These are phyloP conservation scores for Penicillium sp. DNA, from an alignment of 2,329 filamentous ascomycete genomes.

Conservation along the genomic window DNA sequence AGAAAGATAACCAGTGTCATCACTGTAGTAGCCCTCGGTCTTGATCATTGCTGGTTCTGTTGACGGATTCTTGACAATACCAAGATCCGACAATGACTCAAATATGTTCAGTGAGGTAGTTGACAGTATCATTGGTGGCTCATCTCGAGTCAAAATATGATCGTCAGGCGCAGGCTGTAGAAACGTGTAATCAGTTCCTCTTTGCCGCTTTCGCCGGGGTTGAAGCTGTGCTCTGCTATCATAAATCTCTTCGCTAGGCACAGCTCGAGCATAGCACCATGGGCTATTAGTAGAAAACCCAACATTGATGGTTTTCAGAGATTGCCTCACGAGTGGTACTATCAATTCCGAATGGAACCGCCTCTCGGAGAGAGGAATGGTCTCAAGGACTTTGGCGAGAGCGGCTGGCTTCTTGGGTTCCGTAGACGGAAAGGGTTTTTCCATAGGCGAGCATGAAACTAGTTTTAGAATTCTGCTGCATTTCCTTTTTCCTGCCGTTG, in stretches of 20 bases:
- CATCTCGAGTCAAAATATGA: background rate
- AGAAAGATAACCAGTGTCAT: conserved; percentile 17
- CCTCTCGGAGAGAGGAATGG: conserved; percentile 35
- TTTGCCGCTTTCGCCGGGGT: background rate
- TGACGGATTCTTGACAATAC: conserved; percentile 35
- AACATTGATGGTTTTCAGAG: conserved; percentile 36
- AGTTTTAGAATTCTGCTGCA: conserved; percentile 27
- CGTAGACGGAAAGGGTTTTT: conserved; percentile 48
- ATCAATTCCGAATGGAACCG: conserved; percentile 31
- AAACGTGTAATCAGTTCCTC: background rate
- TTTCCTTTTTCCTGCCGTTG: background rate
- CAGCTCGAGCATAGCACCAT: conserved; percentile 38
- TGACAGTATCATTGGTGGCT: conserved; percentile 36
- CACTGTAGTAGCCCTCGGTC: conserved; percentile 16
- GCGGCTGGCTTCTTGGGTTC: conserved; percentile 53
- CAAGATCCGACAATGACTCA: conserved; percentile 24
- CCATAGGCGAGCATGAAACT: conserved; percentile 48
- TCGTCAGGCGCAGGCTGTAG: background rate
- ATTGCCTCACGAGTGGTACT: conserved; percentile 38
- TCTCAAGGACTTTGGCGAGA: conserved; percentile 40
- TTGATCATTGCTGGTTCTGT: conserved; percentile 11
- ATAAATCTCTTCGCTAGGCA: conserved; percentile 6
- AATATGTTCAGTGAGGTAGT: conserved; percentile 33
- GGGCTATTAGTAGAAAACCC: background rate
- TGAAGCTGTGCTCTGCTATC: background rate